A percentile compares a stretch with the other conserved stretches of the same genome.
Evolutionary conservation across 768 basidiomycete species (phyloP).

Genomic region (Gloeostereum incarnatum): DNA sequence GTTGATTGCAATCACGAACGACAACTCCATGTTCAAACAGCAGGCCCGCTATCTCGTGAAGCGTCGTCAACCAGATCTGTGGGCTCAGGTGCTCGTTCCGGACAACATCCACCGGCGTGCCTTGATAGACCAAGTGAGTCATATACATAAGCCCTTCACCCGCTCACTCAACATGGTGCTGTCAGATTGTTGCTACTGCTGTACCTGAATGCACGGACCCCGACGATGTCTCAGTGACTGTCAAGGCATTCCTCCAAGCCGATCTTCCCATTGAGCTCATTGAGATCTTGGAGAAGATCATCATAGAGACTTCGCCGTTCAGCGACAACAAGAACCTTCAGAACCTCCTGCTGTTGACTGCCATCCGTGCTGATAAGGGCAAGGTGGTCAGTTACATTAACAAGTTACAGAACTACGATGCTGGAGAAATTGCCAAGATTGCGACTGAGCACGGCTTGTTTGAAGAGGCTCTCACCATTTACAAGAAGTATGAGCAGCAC

Average conservation of each 20-base stretch:
- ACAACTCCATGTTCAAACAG: conserved; percentile 99
- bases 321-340: conserved; percentile 96
- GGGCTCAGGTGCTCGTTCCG: conserved; percentile 86
- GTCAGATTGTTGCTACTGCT: conserved; percentile 85
- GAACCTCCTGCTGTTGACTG: conserved; percentile 89
- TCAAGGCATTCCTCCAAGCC: conserved; percentile 96
- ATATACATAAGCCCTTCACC: not conserved
- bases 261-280: conserved; percentile 97
- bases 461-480: conserved; percentile 95
- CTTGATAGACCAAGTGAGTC: conserved; percentile 80
- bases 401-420: conserved; percentile 93
- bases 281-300: conserved; percentile 96
- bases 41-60: conserved; percentile 97
- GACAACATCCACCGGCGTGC: conserved; percentile 91
- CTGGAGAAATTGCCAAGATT: conserved; percentile 91
- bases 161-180: conserved; percentile 2
- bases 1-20: conserved; percentile 93
- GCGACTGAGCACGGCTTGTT: conserved; percentile 93
- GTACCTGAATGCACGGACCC: conserved; percentile 96
- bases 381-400: conserved; percentile 98
- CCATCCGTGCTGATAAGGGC: conserved; percentile 95
- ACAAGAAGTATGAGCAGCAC: conserved; percentile 95
- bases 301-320: conserved; percentile 95
- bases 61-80: conserved; percentile 89
- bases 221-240: conserved; percentile 96